Evolutionary conservation across 176 grass and related monocot species (phyloP).

Genomic region (Ananas comosus): DNA sequence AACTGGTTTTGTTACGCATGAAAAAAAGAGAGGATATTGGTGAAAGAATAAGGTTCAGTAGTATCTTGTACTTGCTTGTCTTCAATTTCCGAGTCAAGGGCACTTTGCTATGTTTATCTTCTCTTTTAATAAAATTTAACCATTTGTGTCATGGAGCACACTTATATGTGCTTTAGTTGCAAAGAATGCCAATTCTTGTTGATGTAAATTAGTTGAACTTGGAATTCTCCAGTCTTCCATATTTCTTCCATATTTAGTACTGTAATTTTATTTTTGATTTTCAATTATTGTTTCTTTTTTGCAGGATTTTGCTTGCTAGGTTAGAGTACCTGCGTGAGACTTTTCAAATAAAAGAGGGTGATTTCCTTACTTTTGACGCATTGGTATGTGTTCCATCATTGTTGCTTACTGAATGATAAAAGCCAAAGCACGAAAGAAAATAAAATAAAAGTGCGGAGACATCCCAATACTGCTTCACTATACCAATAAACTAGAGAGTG

Average conservation of each 20-base stretch:
- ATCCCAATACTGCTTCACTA: no score
- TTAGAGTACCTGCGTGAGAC: conserved; percentile 95
- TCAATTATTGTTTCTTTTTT: conserved; percentile 11
- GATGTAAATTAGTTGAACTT: no score
- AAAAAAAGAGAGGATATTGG: no score
- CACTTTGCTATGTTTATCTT: not conserved
- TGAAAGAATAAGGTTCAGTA: not conserved
- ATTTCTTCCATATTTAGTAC: no score
- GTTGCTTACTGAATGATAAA: not conserved
- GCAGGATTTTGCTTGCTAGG: conserved; percentile 88
- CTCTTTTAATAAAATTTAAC: no score
- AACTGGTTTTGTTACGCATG: not conserved
- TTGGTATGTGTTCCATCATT: conserved; percentile 41
- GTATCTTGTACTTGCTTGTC: not conserved
- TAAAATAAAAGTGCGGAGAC: no score
- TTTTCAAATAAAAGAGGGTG: conserved; percentile 97
- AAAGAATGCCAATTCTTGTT: no score
- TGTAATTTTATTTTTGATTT: not conserved
- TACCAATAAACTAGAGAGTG: no score
- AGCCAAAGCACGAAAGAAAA: no score
- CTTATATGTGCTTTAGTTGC: no score
- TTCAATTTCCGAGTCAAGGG: conserved; percentile 6
- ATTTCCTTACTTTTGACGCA: conserved; percentile 93
- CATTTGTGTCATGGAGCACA: no score
- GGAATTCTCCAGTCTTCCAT: no score